A percentile compares a stretch with the other conserved stretches of the same genome.
Conservation (phyloP, 306 rosid genomes). For the Prunus armeniaca region DNA sequence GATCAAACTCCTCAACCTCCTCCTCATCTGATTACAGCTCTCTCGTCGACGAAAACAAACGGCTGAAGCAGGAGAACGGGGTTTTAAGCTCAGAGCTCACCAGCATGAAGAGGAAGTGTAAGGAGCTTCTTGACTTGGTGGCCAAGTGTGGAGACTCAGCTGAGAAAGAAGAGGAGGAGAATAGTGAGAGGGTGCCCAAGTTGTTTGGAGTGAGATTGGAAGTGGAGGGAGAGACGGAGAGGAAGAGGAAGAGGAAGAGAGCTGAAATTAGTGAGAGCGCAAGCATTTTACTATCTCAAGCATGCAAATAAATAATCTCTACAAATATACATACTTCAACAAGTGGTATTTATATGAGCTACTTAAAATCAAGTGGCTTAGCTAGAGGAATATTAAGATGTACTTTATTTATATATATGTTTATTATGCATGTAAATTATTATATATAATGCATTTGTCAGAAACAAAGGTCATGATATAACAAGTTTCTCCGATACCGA, state of each 20-base stretch:
- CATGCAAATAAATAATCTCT: slow-evolving; percentile 51
- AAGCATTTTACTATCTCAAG: slow-evolving; percentile 64
- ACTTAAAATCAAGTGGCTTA: neutral
- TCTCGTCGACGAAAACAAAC: slow-evolving; percentile 72
- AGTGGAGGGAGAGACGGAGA: slow-evolving; percentile 58
- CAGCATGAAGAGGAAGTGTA: slow-evolving; percentile 65
- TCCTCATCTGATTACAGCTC: slow-evolving; percentile 51
- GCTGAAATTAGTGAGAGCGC: slow-evolving; percentile 48
- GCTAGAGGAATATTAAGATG: neutral
- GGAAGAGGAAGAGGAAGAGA: slow-evolving; percentile 65
- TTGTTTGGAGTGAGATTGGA: slow-evolving; percentile 85
- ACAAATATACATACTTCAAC: neutral
- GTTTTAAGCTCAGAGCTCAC: slow-evolving; percentile 56
- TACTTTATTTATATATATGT: neutral
- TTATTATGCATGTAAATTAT: neutral
- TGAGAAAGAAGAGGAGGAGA: slow-evolving; percentile 20
- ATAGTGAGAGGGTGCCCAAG: slow-evolving; percentile 48
- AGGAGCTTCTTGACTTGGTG: slow-evolving; percentile 66
- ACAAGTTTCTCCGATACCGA: too few relatives aligned
- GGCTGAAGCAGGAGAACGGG: slow-evolving; percentile 74
- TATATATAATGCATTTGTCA: neutral
- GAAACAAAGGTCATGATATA: too few relatives aligned
- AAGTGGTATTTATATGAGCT: neutral
- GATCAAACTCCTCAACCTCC: slow-evolving; percentile 64
- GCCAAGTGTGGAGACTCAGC: slow-evolving; percentile 28